Evolutionary conservation across 495 filamentous ascomycete genomes (phyloP), one percentile per base, ranked within the genome.

Genomic region (Hypomontagnella submonticulosa): DNA sequence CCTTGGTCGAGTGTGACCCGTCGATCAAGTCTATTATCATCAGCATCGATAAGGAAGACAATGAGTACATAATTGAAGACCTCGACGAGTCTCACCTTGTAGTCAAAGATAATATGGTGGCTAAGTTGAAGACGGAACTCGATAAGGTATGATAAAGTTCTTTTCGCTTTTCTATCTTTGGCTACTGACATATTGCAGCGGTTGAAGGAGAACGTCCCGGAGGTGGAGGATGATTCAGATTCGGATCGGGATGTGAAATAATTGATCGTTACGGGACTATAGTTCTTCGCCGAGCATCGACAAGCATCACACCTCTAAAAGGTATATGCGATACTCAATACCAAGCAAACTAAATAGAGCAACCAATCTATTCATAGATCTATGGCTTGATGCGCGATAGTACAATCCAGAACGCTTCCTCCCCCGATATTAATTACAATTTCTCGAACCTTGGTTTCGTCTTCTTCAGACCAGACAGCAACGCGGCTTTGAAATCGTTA

Each of bases 381-480:
- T 30, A 50, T 23, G 34, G 11, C 40, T 34, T 48, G 11, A 60
- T 40, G 30, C 20, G 38, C 34, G 30, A 62, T 54, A 10, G 62
- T 47, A 60, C 23, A 51, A 49, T 32, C 50, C 46, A 8, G 34
- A 16, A 36, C 11, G 37, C 43, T 9, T 19, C 6, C 12, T 16
- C n/a, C 18, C 50, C 15, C 30, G 38, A 32, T 40, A 30, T 19
- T 10, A 49, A 13, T 37, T 81, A 98, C 53, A 98, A 76, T 79
- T 97, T 99, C 76, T 88, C 89, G 82, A 97, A 99, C 8, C 77
- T 90, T 9, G 92, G 88, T 67, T 87, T 94, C 63, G 83, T 87
- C 84, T 90, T 96, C 79, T 90, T 80, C 52, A 97, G 72, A 1
- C 90, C 91, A 5, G 89, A 89, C 59, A 90, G 62, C 71, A 97